Conservation (phyloP, 306 rosid species). For the Sicyos edulis region DNA sequence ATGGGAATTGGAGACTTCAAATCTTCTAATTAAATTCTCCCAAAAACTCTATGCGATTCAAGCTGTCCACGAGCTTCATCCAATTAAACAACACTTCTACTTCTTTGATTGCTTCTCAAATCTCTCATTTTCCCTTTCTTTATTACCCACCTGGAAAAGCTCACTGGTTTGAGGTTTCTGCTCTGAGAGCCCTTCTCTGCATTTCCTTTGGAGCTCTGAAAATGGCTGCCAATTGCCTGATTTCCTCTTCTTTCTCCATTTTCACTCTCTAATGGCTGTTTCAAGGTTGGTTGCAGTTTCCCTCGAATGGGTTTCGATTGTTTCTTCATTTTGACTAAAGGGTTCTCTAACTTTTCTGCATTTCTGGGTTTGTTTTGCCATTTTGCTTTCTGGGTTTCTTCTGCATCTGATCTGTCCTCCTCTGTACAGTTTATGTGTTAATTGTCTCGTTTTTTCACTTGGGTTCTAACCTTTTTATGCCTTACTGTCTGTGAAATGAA, state of each 20-base stretch:
- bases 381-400: not conserved
- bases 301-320: constrained; percentile 9
- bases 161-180: not conserved
- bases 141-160: not conserved
- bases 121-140: constrained; percentile 1
- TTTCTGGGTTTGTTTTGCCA: not conserved
- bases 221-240: constrained; percentile 11
- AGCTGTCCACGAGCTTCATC: constrained; percentile 18
- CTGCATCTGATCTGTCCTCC: constrained; percentile 18
- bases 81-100: not conserved
- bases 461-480: not conserved
- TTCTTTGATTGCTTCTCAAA: constrained; percentile 1
- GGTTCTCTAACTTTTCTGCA: constrained; percentile 2
- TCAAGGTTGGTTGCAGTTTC: constrained; percentile 4
- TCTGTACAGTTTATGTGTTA: not conserved
- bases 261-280: constrained; percentile 6
- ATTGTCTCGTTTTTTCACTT: not conserved
- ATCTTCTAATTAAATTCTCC: not conserved
- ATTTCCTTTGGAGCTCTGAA: not conserved
- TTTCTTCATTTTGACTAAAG: not conserved
- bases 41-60: not conserved
- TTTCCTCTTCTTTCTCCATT: not conserved
- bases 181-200: not conserved
- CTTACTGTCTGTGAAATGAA: not conserved
- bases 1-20: constrained; percentile 6